Percentiles rank a stretch among this genome's conserved stretches.
These are phyloP conservation scores for Termitomyces sp. DNA, from an alignment of 768 basidiomycete species.

Conservation along the genomic window DNA sequence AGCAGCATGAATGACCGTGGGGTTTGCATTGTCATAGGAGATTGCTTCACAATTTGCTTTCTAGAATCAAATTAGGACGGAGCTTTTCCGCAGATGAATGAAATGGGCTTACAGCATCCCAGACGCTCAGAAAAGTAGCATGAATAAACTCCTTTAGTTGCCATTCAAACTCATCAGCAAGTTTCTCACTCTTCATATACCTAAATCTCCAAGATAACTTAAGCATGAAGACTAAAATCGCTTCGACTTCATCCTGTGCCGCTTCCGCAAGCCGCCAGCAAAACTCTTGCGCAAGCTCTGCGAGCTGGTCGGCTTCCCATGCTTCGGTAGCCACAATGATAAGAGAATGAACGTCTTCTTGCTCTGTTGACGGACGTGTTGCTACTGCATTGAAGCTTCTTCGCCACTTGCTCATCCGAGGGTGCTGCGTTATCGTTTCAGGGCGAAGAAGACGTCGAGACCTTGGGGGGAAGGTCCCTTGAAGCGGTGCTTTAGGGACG, in stretches of 20 bases:
- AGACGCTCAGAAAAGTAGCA: constrained; percentile 17
- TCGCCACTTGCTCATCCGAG: constrained; percentile 11
- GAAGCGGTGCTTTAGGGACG: constrained; percentile 2
- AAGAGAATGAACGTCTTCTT: constrained; percentile 10
- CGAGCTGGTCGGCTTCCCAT: constrained; percentile 13
- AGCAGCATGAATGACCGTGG: constrained; percentile 2
- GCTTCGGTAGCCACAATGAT: constrained; percentile 9
- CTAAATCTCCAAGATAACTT: constrained; percentile 9
- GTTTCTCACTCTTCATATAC: constrained; percentile 9
- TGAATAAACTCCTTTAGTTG: constrained; percentile 15
- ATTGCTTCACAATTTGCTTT: constrained; percentile 13
- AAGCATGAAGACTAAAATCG: constrained; percentile 6
- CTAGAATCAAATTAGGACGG: constrained; percentile 1
- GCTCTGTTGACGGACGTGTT: background rate
- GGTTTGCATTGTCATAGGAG: constrained; percentile 7
- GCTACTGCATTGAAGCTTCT: constrained; percentile 12
- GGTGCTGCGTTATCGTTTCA: constrained; percentile 3
- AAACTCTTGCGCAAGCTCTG: constrained; percentile 17
- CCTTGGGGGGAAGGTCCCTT: background rate
- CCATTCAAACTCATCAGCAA: constrained; percentile 14
- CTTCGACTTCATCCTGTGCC: constrained; percentile 2
- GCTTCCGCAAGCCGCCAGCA: constrained; percentile 15
- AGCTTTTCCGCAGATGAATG: background rate
- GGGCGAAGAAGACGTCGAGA: constrained; percentile 14
- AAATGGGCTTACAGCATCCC: constrained; percentile 18